Evolutionary conservation across 2,329 filamentous ascomycete genomes (phyloP).

Genomic region (Aspergillus unguis): DNA sequence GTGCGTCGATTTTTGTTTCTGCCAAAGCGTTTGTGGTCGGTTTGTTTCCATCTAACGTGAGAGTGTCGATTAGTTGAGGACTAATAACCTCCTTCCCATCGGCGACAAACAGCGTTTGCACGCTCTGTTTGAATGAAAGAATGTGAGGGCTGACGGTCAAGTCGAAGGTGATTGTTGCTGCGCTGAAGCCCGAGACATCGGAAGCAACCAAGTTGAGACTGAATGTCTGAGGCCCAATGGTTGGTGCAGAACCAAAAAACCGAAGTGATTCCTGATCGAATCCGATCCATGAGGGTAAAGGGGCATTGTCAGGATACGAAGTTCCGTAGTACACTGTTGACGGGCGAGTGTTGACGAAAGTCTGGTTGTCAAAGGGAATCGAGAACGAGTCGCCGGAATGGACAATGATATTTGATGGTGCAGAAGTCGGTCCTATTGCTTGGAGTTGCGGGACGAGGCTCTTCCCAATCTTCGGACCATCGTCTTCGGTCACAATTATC

Average conservation of each 20-base stretch:
- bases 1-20: conserved; percentile 54
- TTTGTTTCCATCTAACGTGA: conserved; percentile 58
- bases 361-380: conserved; percentile 67
- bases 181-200: conserved; percentile 74
- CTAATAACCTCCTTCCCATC: conserved; percentile 53
- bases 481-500: conserved; percentile 62
- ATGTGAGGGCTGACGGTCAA: conserved; percentile 70
- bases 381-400: conserved; percentile 52
- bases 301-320: conserved; percentile 67
- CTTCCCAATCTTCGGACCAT: conserved; percentile 34
- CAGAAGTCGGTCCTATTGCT: conserved; percentile 34
- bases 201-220: conserved; percentile 72
- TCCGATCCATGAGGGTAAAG: conserved; percentile 78
- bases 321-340: conserved; percentile 72
- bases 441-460: conserved; percentile 37
- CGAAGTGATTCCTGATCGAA: conserved; percentile 64
- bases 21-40: conserved; percentile 51
- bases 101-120: conserved; percentile 57
- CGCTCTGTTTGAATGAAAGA: conserved; percentile 60
- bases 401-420: conserved; percentile 38
- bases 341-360: conserved; percentile 58
- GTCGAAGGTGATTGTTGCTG: conserved; percentile 62
- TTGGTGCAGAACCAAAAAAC: conserved; percentile 70
- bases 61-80: conserved; percentile 47
- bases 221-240: conserved; percentile 68